A percentile compares a stretch with the other conserved stretches of the same genome.
phyloP scores from a whole-genome alignment of 768 basidiomycete genomes.

The Cyclocybe cylindracea region DNA sequence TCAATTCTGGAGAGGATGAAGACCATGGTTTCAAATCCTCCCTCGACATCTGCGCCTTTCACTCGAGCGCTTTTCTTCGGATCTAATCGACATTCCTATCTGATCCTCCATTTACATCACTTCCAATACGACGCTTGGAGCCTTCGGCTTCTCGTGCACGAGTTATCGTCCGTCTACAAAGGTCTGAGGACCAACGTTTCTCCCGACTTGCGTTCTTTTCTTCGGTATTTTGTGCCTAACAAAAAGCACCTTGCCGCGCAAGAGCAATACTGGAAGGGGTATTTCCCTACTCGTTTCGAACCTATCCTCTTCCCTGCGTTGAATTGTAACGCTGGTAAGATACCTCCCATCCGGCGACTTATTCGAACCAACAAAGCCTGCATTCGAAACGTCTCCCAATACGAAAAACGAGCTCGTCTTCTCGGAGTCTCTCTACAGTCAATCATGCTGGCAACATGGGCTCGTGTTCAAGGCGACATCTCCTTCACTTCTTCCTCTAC shows the following conservation, averaged over 20 bases:
- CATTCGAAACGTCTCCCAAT: constrained; percentile 14
- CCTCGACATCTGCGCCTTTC: constrained; percentile 18
- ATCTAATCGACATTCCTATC: constrained; percentile 19
- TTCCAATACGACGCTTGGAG: constrained; percentile 55
- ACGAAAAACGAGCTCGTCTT: constrained; percentile 45
- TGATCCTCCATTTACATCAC: constrained; percentile 41
- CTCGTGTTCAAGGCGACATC: constrained; percentile 34
- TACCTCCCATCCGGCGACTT: constrained; percentile 1
- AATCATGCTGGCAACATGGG: constrained; percentile 47
- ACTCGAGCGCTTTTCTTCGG: constrained; percentile 24
- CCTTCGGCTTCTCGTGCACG: constrained; percentile 38
- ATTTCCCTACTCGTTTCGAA: constrained; percentile 26
- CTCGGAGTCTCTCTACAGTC: constrained; percentile 36
- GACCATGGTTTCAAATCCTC: constrained; percentile 23
- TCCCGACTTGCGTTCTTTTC: constrained; percentile 28
- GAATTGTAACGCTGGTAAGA: not conserved
- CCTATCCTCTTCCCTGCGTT: constrained; percentile 17
- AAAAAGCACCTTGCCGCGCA: constrained; percentile 20
- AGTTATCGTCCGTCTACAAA: constrained; percentile 37
- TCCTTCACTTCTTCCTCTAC: constrained; percentile 27
- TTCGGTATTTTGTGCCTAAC: constrained; percentile 21
- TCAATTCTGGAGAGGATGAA: constrained; percentile 22
- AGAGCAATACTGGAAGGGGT: constrained; percentile 36
- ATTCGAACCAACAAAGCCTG: constrained; percentile 10
- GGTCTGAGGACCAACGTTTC: constrained; percentile 21